A percentile compares a stretch with the other conserved stretches of the same genome.
These are phyloP conservation scores for Tulasnella sp. DNA, from an alignment of 768 basidiomycete genomes.

Conservation along the genomic window DNA sequence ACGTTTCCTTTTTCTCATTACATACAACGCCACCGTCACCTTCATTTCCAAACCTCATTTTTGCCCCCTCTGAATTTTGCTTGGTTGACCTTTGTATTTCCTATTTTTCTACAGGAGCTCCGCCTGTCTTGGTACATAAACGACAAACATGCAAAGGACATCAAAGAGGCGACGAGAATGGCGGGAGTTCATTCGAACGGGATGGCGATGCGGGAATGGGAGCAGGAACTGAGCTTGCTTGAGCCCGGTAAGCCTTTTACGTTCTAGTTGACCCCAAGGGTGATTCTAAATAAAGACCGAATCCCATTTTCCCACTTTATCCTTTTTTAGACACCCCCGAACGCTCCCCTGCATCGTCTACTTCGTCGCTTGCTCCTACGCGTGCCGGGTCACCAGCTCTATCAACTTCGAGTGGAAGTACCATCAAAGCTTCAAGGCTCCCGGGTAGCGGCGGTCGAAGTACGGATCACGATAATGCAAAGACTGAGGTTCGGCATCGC, in stretches of 20 bases:
- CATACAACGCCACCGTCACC: no score
- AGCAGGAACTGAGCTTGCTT: neutral
- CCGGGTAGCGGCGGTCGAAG: neutral
- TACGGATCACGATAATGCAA: neutral
- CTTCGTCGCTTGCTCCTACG: neutral
- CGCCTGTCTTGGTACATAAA: neutral
- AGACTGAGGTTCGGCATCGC: neutral
- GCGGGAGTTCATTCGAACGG: no score
- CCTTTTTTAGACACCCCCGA: neutral
- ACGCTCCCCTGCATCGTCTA: neutral
- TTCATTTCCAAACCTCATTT: neutral
- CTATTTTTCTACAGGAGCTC: neutral
- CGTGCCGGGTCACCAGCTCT: neutral
- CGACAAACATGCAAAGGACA: neutral
- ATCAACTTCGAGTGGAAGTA: neutral
- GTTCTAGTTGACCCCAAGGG: neutral
- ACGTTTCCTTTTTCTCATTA: no score
- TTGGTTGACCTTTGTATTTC: neutral
- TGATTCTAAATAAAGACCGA: neutral
- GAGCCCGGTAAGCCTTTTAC: neutral
- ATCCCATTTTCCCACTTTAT: neutral
- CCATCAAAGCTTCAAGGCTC: neutral
- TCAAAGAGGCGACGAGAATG: neutral
- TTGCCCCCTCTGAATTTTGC: neutral
- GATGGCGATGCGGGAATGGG: neutral